phyloP scores from a whole-genome alignment of 2,329 filamentous ascomycete species.

The Xylariaceae sp. region DNA sequence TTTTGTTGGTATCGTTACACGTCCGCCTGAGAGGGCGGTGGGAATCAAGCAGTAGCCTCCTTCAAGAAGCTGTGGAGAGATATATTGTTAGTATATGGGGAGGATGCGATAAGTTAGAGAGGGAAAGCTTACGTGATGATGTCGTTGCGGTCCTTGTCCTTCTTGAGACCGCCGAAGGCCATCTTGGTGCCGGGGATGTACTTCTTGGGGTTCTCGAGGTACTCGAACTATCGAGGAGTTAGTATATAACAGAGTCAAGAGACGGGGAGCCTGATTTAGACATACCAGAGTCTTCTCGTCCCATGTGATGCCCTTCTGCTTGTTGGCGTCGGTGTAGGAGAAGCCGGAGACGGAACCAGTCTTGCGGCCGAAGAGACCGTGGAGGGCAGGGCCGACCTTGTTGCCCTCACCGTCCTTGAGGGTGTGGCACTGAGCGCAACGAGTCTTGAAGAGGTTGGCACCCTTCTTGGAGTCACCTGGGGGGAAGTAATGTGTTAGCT shows the following conservation, averaged over 20 bases:
- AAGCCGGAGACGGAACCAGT: conserved; percentile 87
- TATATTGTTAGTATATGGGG: conserved; percentile 1
- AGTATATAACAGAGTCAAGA: too few species aligned
- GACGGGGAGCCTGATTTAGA: too few species aligned
- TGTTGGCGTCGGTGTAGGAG: conserved; percentile 99
- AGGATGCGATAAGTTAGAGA: background rate
- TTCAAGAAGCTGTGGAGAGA: conserved; percentile 57
- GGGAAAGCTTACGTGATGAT: conserved; percentile 79
- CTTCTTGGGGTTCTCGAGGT: conserved; percentile 99
- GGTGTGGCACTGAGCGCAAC: conserved; percentile 98
- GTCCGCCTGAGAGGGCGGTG: conserved; percentile 25
- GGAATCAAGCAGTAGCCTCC: conserved; percentile 64
- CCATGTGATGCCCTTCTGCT: conserved; percentile 91
- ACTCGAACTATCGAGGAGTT: conserved; percentile 76
- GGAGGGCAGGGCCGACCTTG: conserved; percentile 96
- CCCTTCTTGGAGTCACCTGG: conserved; percentile 92
- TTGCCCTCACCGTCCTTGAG: conserved; percentile 84
- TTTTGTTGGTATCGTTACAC: conserved; percentile 34
- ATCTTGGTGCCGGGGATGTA: conserved; percentile 99
- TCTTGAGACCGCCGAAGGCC: conserved; percentile 99
- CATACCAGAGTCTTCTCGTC: conserved; percentile 77
- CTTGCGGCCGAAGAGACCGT: conserved; percentile 97
- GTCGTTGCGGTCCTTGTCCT: conserved; percentile 98
- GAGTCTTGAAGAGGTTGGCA: conserved; percentile 98
- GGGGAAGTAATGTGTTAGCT: conserved; percentile 28